Evolutionary conservation across 2,329 filamentous ascomycete species (phyloP).

Genomic region (Neodidymelliopsis sp.): DNA sequence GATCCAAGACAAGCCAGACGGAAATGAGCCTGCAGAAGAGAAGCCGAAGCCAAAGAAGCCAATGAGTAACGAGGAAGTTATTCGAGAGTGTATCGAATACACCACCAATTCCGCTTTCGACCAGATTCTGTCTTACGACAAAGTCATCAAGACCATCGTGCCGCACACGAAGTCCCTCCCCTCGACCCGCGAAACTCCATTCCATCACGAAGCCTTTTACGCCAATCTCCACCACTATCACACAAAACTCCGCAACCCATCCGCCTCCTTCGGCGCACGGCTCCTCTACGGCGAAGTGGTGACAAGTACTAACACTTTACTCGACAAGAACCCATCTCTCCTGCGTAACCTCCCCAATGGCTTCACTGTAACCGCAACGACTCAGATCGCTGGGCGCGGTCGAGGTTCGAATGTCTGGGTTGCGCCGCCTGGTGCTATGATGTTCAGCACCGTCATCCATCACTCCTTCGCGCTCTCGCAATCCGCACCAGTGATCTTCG

Average conservation of each 20-base stretch:
- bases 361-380: slow-evolving; percentile 87
- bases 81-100: slow-evolving; percentile 39
- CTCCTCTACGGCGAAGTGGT: slow-evolving; percentile 91
- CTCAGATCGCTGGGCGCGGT: slow-evolving; percentile 85
- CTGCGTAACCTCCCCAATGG: slow-evolving; percentile 80
- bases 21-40: slow-evolving; percentile 4
- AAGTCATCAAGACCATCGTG: slow-evolving; percentile 75
- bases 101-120: slow-evolving; percentile 52
- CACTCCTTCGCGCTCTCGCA: slow-evolving; percentile 77
- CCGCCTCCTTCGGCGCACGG: slow-evolving; percentile 73
- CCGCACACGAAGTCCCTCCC: slow-evolving; percentile 75
- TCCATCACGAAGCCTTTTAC: slow-evolving; percentile 84
- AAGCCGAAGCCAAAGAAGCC: slow-evolving; percentile 34
- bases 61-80: slow-evolving; percentile 39
- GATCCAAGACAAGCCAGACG: slow-evolving; percentile 34
- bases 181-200: slow-evolving; percentile 77
- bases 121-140: slow-evolving; percentile 76
- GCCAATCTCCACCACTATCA: slow-evolving; percentile 74
- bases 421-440: slow-evolving; percentile 81
- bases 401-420: slow-evolving; percentile 95
- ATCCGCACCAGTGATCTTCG: slow-evolving; percentile 83
- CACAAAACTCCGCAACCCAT: slow-evolving; percentile 61
- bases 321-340: slow-evolving; percentile 89
- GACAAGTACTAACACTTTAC: slow-evolving; percentile 90
- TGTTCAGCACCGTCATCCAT: slow-evolving; percentile 88